Evolutionary conservation across 1,284 basidiomycete species (phyloP).

Genomic region (Microstroma glucosiphilum): DNA sequence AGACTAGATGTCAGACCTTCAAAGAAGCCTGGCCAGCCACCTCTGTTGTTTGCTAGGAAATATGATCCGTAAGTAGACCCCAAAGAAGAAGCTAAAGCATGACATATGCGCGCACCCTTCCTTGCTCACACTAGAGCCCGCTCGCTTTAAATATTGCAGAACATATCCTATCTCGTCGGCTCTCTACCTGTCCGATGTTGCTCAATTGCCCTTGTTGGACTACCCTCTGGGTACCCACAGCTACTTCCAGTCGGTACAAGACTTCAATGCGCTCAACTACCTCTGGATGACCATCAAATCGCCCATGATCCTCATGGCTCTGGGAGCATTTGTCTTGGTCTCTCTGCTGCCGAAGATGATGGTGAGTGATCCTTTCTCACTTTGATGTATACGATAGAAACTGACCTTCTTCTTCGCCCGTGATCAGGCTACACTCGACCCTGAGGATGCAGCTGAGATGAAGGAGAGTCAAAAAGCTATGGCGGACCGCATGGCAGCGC

Average conservation of each 20-base stretch:
- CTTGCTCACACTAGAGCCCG: neutral
- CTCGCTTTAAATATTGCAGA: neutral
- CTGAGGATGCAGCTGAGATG: too few species aligned
- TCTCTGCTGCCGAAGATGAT: constrained; percentile 4
- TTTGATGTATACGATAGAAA: too few species aligned
- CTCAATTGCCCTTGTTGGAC: neutral
- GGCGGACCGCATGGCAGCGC: too few species aligned
- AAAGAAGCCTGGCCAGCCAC: neutral
- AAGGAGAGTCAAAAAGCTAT: too few species aligned
- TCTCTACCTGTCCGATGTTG: neutral
- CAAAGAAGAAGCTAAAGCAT: neutral
- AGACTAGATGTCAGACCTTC: neutral
- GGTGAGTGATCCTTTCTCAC: neutral
- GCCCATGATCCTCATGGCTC: neutral
- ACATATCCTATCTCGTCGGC: neutral
- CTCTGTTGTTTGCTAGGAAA: neutral
- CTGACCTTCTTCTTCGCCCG: too few species aligned
- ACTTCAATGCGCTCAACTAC: constrained; percentile 4
- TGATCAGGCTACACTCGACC: too few species aligned
- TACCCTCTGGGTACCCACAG: constrained; percentile 5
- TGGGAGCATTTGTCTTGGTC: constrained; percentile 5
- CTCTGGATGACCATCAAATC: constrained; percentile 6
- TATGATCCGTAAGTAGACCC: constrained; percentile 2
- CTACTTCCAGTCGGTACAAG: constrained; percentile 3
- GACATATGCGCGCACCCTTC: too few species aligned